Evolutionary conservation across 306 rosid species (phyloP).

Genomic region (Casuarina equisetifolia): DNA sequence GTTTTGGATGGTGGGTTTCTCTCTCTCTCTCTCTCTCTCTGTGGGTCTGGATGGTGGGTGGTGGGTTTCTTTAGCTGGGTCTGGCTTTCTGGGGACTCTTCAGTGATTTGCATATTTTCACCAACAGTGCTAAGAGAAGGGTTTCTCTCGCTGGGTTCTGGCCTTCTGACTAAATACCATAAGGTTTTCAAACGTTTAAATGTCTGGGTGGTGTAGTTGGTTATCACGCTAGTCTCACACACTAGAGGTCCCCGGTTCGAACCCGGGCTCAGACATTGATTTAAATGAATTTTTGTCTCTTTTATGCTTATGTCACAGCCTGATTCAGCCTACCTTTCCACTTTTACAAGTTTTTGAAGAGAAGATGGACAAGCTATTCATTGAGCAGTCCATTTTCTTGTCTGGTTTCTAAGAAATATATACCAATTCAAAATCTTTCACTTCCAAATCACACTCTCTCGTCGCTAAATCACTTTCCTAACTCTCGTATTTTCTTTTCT

Average conservation of each 20-base stretch:
- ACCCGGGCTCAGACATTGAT: conserved; percentile 47
- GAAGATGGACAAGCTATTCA: too few relatives aligned
- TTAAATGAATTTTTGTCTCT: too few relatives aligned
- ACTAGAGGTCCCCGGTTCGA: conserved; percentile 60
- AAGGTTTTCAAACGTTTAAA: too few relatives aligned
- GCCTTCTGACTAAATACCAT: rapidly evolving
- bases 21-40: too few relatives aligned
- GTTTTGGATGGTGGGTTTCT: too few relatives aligned
- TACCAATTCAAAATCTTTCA: conserved; percentile 40
- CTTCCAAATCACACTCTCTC: conserved; percentile 24
- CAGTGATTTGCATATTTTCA: too few relatives aligned
- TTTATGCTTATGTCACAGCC: too few relatives aligned
- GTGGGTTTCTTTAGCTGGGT: rapidly evolving
- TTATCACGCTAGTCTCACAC: conserved; percentile 56
- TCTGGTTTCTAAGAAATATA: conserved; percentile 14
- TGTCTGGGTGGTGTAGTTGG: conserved; percentile 57
- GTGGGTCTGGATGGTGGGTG: too few relatives aligned
- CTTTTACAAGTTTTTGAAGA: too few relatives aligned
- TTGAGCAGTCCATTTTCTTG: not conserved
- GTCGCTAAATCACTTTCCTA: conserved; percentile 18
- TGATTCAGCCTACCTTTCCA: too few relatives aligned
- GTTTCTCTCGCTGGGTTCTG: too few relatives aligned
- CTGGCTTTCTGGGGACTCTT: rapidly evolving
- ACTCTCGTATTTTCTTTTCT: conserved; percentile 26
- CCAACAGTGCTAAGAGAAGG: too few relatives aligned